Base-by-base conservation (phyloP, 371 early-diverging fungal genomes). In the Mortierella sp. region DNA sequence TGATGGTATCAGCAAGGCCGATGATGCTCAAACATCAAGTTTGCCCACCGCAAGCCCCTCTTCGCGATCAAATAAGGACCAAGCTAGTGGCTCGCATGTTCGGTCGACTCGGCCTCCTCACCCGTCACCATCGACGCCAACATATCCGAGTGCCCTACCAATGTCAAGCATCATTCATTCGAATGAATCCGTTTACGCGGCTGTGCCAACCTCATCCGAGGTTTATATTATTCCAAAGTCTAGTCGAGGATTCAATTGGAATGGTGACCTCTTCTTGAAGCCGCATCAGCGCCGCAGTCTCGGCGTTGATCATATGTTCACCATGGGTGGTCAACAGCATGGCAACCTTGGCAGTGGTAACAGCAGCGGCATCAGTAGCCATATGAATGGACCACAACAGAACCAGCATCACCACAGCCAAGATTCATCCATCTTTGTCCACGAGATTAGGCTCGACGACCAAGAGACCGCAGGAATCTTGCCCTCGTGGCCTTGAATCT, bases 181-280 rank as follows among this genome's bases (percentile, higher is more conserved):
- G 31, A 57, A 76, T 21, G 76, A 64, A 18, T 69, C 70, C 7
- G 76, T 76, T 21, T 76, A 76, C 31, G 66, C 76, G 6, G 76
- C 76, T 3, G 70, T 76, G 0, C 70, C 69, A 6, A 51, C 61
- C 21, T 76, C 76, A 9, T 69, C 69, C 3, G 76, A 76, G 52
- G 54, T 76, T 0, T 65, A 76, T 23, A 76, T 76, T 41, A 76
- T 76, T 27, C 76, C 76, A 13, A 69, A 65, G 53, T 64, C 70
- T 0, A 76, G 76, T 34, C 65, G 76, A 1, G 76, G 69, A 12
- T 76, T 76, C 39, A 59, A 69, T 16, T 76, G 76, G 76, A 76
- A 76, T 26, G 76, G 70, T 14, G 76, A 76, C 45, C 54, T 76
- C 8, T 76, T 76, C 38, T 54, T 76, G 56, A 76, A 76, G 59